These are phyloP conservation scores for Pseudogymnoascus sp. DNA, from an alignment of 2,329 filamentous ascomycete genomes.

Conservation along the genomic window DNA sequence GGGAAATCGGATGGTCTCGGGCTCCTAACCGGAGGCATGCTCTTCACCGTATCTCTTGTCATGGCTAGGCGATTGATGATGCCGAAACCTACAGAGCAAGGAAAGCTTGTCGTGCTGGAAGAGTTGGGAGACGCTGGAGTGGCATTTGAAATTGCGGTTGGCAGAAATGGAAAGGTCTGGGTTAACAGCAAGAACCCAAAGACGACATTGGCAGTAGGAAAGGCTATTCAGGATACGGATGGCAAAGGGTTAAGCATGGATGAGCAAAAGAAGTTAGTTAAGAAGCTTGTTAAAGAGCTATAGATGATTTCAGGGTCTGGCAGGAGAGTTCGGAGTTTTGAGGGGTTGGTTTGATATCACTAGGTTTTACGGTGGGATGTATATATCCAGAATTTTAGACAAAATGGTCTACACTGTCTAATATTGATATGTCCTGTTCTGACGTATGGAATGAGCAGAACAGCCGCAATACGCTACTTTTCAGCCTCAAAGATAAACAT, in stretches of 20 bases:
- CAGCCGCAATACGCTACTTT: neutral
- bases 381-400: neutral
- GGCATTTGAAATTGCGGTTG: slow-evolving; percentile 88
- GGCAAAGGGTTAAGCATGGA: slow-evolving; percentile 53
- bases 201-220: slow-evolving; percentile 69
- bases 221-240: slow-evolving; percentile 71
- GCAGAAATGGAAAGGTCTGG: slow-evolving; percentile 88
- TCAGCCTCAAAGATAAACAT: neutral
- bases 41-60: slow-evolving; percentile 69
- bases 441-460: neutral
- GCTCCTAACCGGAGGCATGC: slow-evolving; percentile 74
- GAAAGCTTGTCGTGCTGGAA: slow-evolving; percentile 65
- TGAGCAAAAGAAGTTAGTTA: slow-evolving; percentile 62
- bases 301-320: slow-evolving; percentile 3
- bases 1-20: slow-evolving; percentile 86
- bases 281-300: slow-evolving; percentile 47
- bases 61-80: slow-evolving; percentile 75
- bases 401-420: neutral
- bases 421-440: neutral
- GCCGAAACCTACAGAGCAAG: slow-evolving; percentile 50
- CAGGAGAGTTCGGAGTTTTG: neutral
- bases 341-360: neutral
- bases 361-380: neutral
- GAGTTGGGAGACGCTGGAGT: slow-evolving; percentile 68
- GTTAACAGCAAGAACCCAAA: slow-evolving; percentile 70